Evolutionary conservation across 805 yeast species (phyloP), one percentile per base, ranked within the genome.

Genomic region (Sugiyamaella americana): DNA sequence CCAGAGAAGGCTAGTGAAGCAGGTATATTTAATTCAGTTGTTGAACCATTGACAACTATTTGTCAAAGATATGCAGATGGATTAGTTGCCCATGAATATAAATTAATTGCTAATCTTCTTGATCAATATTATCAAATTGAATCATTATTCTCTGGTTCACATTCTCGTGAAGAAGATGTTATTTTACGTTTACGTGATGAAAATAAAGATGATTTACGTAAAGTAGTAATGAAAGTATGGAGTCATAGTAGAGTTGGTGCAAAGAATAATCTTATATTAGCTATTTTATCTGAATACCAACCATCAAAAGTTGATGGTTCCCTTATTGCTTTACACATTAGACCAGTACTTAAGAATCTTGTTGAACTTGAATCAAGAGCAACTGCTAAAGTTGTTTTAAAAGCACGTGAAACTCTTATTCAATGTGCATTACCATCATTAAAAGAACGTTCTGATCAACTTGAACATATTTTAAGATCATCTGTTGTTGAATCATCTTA

Each of bases 361-460:
- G 95, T 89, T 45, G 93, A 86, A 64, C 75, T 93, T 54, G 98
- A 91, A 58, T 78, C 93, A 21, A 83, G 96, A 63, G 79, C 87
- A 5, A 80, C 96, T 32, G 91, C 96, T 23, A 91, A 89, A 73
- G 97, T 91, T 43, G 87, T 96, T 22, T 73, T 93, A 62, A 88
- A 87, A 67, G 97, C 98, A 1, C 81, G 98, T 64, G 99, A 94
- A 70, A 84, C 94, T 50, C 77, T 93, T 60, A 93, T 93, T 60
- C 96, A 89, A 73, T 93, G 97, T 65, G 87, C 98, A 24, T 75
- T 93, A 69, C 99, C 99, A 34, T 88, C 98, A 2, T 82, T 88
- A 53, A 81, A 86, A 67, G 99, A 93, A 70, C 82, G 98, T 72
- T 83, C 95, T 26, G 97, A 91, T 66, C 98, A 94, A 72, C 77